These are phyloP conservation scores for Sarcomyxa edulis DNA, from an alignment of 768 basidiomycete genomes.

Conservation along the genomic window DNA sequence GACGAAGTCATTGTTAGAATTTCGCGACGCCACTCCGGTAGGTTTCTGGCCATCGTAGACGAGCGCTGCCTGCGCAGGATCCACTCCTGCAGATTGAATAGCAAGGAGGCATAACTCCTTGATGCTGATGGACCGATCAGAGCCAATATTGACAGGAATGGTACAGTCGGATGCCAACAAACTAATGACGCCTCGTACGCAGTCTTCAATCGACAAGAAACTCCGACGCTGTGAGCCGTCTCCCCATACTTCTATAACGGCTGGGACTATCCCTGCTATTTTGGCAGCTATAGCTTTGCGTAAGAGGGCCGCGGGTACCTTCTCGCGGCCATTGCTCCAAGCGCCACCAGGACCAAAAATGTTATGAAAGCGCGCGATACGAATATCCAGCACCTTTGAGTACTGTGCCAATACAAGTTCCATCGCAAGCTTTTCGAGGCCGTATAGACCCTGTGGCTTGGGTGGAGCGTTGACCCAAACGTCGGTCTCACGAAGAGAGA, in stretches of 20 bases:
- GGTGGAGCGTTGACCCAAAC: slow-evolving; percentile 34
- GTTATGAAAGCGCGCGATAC: slow-evolving; percentile 54
- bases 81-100: slow-evolving; percentile 23
- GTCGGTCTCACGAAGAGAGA: slow-evolving; percentile 42
- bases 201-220: slow-evolving; percentile 52
- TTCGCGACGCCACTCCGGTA: slow-evolving; percentile 44
- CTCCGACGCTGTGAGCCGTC: slow-evolving; percentile 47
- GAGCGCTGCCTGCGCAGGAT: slow-evolving; percentile 21
- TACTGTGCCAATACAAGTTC: slow-evolving; percentile 39
- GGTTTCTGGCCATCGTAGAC: slow-evolving; percentile 23
- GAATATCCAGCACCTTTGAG: slow-evolving; percentile 26
- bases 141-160: slow-evolving; percentile 46
- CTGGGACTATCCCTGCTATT: slow-evolving; percentile 7
- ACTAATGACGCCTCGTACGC: slow-evolving; percentile 41
- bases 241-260: slow-evolving; percentile 51
- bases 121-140: slow-evolving; percentile 37
- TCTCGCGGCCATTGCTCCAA: slow-evolving; percentile 52
- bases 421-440: slow-evolving; percentile 49
- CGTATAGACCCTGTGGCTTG: slow-evolving; percentile 50
- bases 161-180: slow-evolving; percentile 33
- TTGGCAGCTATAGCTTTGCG: slow-evolving; percentile 42
- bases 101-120: slow-evolving; percentile 36
- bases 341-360: slow-evolving; percentile 50
- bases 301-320: slow-evolving; percentile 51
- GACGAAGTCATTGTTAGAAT: slow-evolving; percentile 42